Percentiles rank a stretch among this genome's conserved stretches.
Evolutionary conservation across 1,284 basidiomycete species (phyloP).

Genomic region (Boletellus deceptivus): DNA sequence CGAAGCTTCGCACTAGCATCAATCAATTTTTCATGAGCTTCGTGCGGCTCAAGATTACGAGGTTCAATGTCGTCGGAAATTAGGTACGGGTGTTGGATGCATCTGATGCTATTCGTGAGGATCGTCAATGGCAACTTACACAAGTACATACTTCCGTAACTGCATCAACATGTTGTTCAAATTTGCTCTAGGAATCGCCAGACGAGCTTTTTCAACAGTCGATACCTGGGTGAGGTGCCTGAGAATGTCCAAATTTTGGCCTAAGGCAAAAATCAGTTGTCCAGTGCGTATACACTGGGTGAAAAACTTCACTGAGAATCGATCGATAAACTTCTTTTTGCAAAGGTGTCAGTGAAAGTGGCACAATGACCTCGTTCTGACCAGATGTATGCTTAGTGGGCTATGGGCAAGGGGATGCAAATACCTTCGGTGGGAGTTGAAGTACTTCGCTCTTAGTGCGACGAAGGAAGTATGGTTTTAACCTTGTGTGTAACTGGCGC

Average conservation of each 20-base stretch:
- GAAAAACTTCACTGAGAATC: conserved; percentile 57
- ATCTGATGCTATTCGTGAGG: conserved; percentile 44
- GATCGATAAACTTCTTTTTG: conserved; percentile 90
- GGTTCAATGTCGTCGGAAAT: conserved; percentile 83
- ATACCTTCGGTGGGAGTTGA: conserved; percentile 86
- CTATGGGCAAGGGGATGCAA: conserved; percentile 5
- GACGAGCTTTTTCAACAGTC: conserved; percentile 32
- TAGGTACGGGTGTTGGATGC: conserved; percentile 90
- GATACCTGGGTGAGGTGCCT: conserved; percentile 51
- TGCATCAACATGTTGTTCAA: conserved; percentile 87
- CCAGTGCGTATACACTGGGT: background rate
- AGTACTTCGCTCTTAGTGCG: conserved; percentile 92
- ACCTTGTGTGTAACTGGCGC: conserved; percentile 70
- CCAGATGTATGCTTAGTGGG: conserved; percentile 13
- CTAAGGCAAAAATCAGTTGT: conserved; percentile 37
- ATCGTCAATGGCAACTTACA: background rate
- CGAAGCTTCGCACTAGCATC: conserved; percentile 87
- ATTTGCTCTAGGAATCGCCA: conserved; percentile 44
- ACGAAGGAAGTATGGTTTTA: conserved; percentile 91
- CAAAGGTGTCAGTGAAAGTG: conserved; percentile 83
- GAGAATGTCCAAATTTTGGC: conserved; percentile 66
- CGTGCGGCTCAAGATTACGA: conserved; percentile 52
- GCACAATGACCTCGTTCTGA: conserved; percentile 88
- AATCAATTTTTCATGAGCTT: conserved; percentile 78
- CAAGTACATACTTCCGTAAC: conserved; percentile 64